Percentiles rank a stretch among this genome's conserved stretches.
These are phyloP conservation scores for Microglena sp. DNA, from an alignment of 139 green algal genomes.

Conservation along the genomic window DNA sequence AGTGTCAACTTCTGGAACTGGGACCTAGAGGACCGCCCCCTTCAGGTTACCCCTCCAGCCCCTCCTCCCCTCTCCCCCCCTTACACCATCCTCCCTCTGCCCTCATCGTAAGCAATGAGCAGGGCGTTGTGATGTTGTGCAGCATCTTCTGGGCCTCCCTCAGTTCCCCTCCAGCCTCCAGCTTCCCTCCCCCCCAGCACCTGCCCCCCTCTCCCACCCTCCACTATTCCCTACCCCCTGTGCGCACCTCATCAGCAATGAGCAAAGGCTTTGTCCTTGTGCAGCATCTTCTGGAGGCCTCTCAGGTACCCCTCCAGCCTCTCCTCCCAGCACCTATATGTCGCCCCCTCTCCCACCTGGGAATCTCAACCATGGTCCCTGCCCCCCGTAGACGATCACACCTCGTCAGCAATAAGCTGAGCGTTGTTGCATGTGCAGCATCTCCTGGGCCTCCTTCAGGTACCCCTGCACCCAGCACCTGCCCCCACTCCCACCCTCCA, in stretches of 20 bases:
- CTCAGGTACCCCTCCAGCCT: slow-evolving; percentile 83
- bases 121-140: slow-evolving; percentile 77
- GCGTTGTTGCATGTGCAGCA: too few species aligned
- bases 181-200: too few species aligned
- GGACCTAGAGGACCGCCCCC: too few species aligned
- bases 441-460: neutral
- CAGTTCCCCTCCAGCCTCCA: slow-evolving; percentile 42
- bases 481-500: too few species aligned
- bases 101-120: slow-evolving; percentile 88
- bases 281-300: slow-evolving; percentile 58
- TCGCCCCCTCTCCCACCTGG: too few species aligned
- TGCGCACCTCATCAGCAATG: slow-evolving; percentile 81
- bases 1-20: too few species aligned
- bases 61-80: too few species aligned
- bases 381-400: neutral
- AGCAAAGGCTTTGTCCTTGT: slow-evolving; percentile 84
- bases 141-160: slow-evolving; percentile 57
- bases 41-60: neutral
- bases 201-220: too few species aligned
- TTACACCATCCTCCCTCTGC: too few species aligned
- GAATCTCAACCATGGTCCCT: too few species aligned
- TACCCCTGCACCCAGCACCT: neutral
- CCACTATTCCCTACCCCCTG: too few species aligned
- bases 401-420: neutral
- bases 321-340: too few species aligned